These are phyloP conservation scores for Rhododendron mucronatum DNA, from an alignment of 148 eudicot species.

Conservation along the genomic window DNA sequence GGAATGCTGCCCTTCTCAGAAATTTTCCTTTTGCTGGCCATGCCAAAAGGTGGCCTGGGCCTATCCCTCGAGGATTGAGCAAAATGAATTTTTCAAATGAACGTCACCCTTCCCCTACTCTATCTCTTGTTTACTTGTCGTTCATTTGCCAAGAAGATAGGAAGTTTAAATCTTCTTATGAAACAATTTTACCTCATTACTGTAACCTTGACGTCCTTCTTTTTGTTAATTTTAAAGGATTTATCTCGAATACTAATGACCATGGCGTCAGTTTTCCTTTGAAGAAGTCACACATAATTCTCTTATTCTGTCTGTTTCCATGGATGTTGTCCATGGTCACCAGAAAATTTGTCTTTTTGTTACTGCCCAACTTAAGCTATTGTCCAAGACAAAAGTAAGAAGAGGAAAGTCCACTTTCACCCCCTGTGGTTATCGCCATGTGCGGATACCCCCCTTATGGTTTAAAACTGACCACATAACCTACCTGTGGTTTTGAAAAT, in stretches of 20 bases:
- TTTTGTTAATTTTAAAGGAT: not conserved
- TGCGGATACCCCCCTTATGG: too few relatives aligned
- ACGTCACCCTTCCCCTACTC: not conserved
- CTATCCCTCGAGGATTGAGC: slow-evolving; percentile 65
- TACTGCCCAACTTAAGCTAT: not conserved
- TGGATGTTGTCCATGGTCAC: not conserved
- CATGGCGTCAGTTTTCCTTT: not conserved
- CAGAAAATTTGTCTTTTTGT: not conserved
- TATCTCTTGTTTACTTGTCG: not conserved
- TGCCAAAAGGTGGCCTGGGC: slow-evolving; percentile 73
- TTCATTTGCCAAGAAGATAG: not conserved
- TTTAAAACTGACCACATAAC: too few relatives aligned
- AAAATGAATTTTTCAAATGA: slow-evolving; percentile 38
- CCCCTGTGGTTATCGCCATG: too few relatives aligned
- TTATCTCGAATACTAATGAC: not conserved
- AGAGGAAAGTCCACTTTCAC: too few relatives aligned
- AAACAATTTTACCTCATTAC: not conserved
- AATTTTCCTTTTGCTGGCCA: slow-evolving; percentile 43
- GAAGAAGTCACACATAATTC: not conserved
- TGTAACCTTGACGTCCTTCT: not conserved
- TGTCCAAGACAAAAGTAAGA: not conserved
- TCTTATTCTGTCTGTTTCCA: not conserved
- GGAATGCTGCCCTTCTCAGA: slow-evolving; percentile 66
- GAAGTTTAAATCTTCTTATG: not conserved
- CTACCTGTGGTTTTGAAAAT: too few relatives aligned